Evolutionary conservation across 2,329 filamentous ascomycete species (phyloP).

Genomic region (Dothistroma septosporum): DNA sequence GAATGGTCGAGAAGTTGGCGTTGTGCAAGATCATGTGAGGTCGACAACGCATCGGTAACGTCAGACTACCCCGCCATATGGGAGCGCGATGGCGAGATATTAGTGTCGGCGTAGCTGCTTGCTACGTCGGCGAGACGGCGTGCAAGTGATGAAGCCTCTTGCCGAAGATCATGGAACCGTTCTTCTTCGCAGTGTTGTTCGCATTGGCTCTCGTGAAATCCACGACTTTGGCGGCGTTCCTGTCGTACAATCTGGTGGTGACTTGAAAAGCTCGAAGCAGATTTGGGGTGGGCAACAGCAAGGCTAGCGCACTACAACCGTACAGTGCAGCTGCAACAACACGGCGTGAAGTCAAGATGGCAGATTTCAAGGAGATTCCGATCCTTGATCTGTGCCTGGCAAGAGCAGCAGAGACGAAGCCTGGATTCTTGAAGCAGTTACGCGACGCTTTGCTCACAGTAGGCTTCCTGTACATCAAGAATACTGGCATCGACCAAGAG

Average conservation of each 20-base stretch:
- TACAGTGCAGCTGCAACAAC: not conserved
- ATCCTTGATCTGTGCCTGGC: slow-evolving; percentile 71
- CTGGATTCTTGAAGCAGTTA: slow-evolving; percentile 65
- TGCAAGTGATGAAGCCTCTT: not conserved
- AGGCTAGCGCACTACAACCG: not conserved
- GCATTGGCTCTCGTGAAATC: slow-evolving; percentile 18
- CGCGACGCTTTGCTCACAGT: slow-evolving; percentile 76
- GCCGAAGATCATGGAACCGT: slow-evolving; percentile 14
- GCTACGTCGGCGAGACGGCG: not conserved
- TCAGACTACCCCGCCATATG: slow-evolving; percentile 2
- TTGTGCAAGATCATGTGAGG: slow-evolving; percentile 4
- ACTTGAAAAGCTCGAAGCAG: not conserved
- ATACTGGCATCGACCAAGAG: slow-evolving; percentile 66
- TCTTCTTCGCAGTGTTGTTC: slow-evolving; percentile 16
- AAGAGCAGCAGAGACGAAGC: slow-evolving; percentile 61
- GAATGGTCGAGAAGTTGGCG: not conserved
- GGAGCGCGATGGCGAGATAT: not conserved
- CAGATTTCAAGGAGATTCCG: slow-evolving; percentile 65
- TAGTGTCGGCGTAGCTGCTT: not conserved
- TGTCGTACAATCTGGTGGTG: slow-evolving; percentile 14
- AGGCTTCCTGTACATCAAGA: slow-evolving; percentile 82
- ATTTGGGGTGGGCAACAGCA: not conserved
- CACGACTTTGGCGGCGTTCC: slow-evolving; percentile 14
- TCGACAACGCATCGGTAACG: not conserved
- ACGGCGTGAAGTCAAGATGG: slow-evolving; percentile 1